Base-by-base conservation (phyloP, 192 early-diverging fungal species). In the Phycomyces nitens region DNA sequence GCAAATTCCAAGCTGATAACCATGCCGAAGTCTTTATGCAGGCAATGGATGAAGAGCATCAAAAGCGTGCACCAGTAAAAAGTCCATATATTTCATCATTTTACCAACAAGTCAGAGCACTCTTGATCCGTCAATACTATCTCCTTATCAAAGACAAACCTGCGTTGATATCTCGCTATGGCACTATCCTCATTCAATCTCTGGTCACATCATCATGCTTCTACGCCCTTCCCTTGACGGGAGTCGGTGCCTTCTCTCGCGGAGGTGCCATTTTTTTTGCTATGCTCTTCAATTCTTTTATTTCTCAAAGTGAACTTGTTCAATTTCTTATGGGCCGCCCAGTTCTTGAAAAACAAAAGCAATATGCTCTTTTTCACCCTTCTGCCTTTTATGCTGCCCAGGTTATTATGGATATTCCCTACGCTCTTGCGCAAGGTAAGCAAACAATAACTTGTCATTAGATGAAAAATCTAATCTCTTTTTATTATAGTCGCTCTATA, bases 331-430 rank as follows among this genome's bases (percentile, higher is more conserved):
- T 79, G 24, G 88, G 89, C 42, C 89, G 90, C 56, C 77, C 82
- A 21, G 83, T 91, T 29, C 71, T 88, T 23, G 82, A 88, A 72
- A 94, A 94, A 71, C 92, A 94, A 77, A 88, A 88, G 62, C 75
- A 78, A 5, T 88, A 85, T 68, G 86, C 87, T 2, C 71, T 89
- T 65, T 87, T 86, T 56, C 80, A 80, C 10, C 84, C 87, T 22
- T 75, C 81, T 20, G 79, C 85, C 26, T 78, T 76, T 62, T 81
- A 78, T 42, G 62, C 86, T 44, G 68, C 84, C 20, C 84, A 83
- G 62, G 72, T 79, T 22, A 51, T 83, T 26, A 65, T 73, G 22
- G 82, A 86, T 55, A 66, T 87, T 18, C 80, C 82, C 11, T 56
- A 83, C 23, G 57, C 72, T 5, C 26, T 84, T 14, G 51, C 77